A percentile compares a stretch with the other conserved stretches of the same genome.
These are phyloP conservation scores for Blastomyces percursus DNA, from an alignment of 2,329 filamentous ascomycete genomes.

Conservation along the genomic window DNA sequence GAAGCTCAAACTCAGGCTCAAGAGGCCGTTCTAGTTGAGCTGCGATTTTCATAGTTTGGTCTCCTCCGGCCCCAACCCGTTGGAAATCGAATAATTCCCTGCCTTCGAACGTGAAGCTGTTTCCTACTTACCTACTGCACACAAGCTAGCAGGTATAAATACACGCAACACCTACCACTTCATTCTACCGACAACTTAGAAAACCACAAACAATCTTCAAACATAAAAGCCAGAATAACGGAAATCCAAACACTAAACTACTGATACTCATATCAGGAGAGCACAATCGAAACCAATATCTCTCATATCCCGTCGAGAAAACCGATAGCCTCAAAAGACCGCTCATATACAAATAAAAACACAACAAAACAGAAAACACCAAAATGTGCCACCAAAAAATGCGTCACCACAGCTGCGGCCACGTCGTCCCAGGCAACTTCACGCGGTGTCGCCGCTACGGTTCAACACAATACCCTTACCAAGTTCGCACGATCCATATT, in stretches of 20 bases:
- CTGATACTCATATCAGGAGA: neutral
- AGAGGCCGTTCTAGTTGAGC: neutral
- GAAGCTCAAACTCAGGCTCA: too few species aligned
- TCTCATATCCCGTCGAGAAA: neutral
- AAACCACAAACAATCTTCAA: neutral
- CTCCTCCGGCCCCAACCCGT: neutral
- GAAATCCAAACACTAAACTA: neutral
- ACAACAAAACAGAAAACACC: neutral
- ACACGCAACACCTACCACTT: neutral
- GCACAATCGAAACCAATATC: neutral
- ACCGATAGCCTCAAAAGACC: neutral
- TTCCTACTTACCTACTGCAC: neutral
- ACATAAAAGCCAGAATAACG: too few species aligned
- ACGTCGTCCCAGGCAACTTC: conserved; percentile 9
- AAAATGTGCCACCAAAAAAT: conserved; percentile 13
- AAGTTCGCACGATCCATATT: conserved; percentile 1
- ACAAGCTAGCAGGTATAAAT: neutral
- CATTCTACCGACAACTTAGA: neutral
- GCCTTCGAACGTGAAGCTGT: neutral
- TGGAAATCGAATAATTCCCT: neutral
- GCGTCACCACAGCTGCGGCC: conserved; percentile 10
- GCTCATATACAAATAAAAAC: neutral
- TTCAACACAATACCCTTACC: conserved; percentile 3
- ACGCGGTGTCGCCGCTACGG: conserved; percentile 6
- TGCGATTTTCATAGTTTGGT: neutral